phyloP scores from a whole-genome alignment of 2,329 filamentous ascomycete genomes.

The Colletotrichum simmondsii region DNA sequence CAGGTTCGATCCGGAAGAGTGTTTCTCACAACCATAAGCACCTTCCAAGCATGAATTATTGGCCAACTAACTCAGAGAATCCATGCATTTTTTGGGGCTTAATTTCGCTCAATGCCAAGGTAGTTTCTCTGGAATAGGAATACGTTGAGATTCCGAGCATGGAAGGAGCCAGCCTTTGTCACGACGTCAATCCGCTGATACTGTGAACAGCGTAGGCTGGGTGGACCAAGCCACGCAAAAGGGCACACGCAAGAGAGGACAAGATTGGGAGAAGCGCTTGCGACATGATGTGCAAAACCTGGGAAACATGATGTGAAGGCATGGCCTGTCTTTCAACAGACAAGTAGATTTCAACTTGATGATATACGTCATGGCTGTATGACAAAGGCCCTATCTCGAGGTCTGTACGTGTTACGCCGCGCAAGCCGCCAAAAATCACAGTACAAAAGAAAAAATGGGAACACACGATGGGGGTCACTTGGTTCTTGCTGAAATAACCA shows the following conservation, averaged over 20 bases:
- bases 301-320: neutral
- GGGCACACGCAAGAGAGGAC: neutral
- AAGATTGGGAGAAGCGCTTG: neutral
- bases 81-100: neutral
- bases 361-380: neutral
- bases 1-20: neutral
- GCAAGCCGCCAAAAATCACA: too few relatives aligned
- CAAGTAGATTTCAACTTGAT: neutral
- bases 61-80: neutral
- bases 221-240: slow-evolving; percentile 2
- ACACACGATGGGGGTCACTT: neutral
- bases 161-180: neutral
- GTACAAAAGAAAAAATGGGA: neutral
- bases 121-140: neutral
- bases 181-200: neutral
- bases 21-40: neutral
- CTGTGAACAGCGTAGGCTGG: neutral
- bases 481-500: neutral
- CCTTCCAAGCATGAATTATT: neutral
- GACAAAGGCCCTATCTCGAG: neutral
- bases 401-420: neutral
- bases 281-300: neutral
- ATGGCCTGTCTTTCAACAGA: neutral
- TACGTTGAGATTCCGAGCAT: neutral
- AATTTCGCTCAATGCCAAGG: neutral